Base-by-base conservation (phyloP, 441 rosid species). In the Jatropha multifida region DNA sequence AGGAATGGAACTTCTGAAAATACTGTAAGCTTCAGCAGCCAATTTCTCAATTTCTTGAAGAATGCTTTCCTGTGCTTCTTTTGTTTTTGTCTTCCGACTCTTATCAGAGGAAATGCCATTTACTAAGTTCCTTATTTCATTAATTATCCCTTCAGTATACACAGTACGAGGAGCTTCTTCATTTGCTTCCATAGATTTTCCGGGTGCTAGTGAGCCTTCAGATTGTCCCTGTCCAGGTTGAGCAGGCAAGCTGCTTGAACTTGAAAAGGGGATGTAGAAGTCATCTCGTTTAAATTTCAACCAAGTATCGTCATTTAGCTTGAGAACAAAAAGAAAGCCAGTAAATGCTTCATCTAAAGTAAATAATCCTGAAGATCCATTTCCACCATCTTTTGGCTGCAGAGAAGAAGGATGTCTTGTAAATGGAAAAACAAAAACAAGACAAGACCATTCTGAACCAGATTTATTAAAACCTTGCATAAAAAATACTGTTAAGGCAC, bases 1-100 rank as follows among this genome's bases (percentile, higher is more conserved):
- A 69, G 94, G 89, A 76, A 71, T 41, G 4, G 96, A 83, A 81
- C 88, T 90, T 85, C 97, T 85, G 84, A 93, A 95, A 72, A 95
- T 95, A 79, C 95, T 88, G 78, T 95, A 95, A 63, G 99, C 99
- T 87, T 95, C 98, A 26, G 99, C 97, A 77, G 99, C 99, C 86
- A 95, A 86, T 81, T 90, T 93, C 85, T 95, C 99, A 74, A 95
- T 95, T 81, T 95, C 98, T 76, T 88, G 92, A 72, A 95, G 97
- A 87, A 95, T 93, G 78, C 83, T 89, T 86, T 86, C 91, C 65
- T 95, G 94, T 76, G 81, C 89, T 85, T 86, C 95, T 85, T 88
- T 95, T 60, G 83, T 87, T 80, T 92, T 87, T 26, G 78, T 83
- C 78, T 76, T 85, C 83, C 71, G 86, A 68, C 65, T 82, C 80